Base-by-base conservation (phyloP, 768 basidiomycete genomes). In the Xerocomus potaroensis region DNA sequence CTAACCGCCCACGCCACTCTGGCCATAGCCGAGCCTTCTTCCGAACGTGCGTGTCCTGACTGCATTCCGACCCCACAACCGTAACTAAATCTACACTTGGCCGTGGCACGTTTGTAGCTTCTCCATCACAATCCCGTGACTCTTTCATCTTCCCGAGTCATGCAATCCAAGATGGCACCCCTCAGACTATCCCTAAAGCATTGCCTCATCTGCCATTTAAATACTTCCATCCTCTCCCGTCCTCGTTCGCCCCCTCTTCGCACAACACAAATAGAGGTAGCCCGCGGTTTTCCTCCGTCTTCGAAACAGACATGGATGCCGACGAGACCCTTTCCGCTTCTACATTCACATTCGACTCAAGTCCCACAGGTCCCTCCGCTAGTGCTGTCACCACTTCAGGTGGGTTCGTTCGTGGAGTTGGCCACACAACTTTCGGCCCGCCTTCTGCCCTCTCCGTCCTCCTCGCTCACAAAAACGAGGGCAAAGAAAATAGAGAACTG, bases 61-160 rank as follows among this genome's bases (percentile, higher is more conserved):
- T 45, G 5, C 24, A 41, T 37, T 32, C 23, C 45, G 23, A 35
- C 51, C 26, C 48, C 43, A 24, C 48, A 48, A 43, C 31, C 42
- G 46, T 52, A 50, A 59, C 34, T 34, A 24, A 36, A 43, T 14
- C 19, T 16, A 11, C 36, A 33, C 8, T 24, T 52, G 44, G 35
- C 49, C 34, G 32, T 48, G 41, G 41, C 61, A 62, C 61, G 51
- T 63, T 62, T 49, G 8, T 46, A 58, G 60, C 47, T 51, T 55
- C 56, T 24, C 16, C 32, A 27, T 58, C 55, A 35, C 60, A 53
- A 37, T 61, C 59, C 49, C 55, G 59, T 54, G 68, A 70, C 48
- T 61, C 69, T 2, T 68, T 74, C 58, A 71, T 74, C 47, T 73
- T 74, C 48, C 71, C 71, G 16, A 54, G 31, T 19, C 46, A n/a